Conservation (phyloP, 2,329 filamentous ascomycete species). For the Diaporthe amygdali region DNA sequence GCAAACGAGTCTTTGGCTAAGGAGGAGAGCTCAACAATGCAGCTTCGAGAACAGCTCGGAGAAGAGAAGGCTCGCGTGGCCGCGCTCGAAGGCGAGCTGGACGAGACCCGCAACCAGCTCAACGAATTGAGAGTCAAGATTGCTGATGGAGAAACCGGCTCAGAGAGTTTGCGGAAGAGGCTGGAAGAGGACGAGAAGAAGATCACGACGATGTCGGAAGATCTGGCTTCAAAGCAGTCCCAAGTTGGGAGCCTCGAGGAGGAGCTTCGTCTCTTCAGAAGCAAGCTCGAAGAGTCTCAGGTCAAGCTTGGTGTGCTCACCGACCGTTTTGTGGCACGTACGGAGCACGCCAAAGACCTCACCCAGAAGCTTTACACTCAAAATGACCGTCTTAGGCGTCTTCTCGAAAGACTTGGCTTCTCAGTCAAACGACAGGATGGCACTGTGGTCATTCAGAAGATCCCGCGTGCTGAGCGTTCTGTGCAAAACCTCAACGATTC, state of each 20-base stretch:
- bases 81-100: conserved; percentile 62
- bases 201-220: conserved; percentile 69
- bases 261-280: conserved; percentile 72
- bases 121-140: conserved; percentile 72
- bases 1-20: conserved; percentile 56
- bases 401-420: conserved; percentile 88
- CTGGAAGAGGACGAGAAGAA: conserved; percentile 78
- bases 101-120: conserved; percentile 73
- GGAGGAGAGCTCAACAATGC: conserved; percentile 56
- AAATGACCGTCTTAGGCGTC: conserved; percentile 80
- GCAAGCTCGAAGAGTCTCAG: conserved; percentile 64
- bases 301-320: conserved; percentile 55
- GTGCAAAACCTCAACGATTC: conserved; percentile 64
- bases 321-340: conserved; percentile 71
- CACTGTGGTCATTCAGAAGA: conserved; percentile 76
- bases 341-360: conserved; percentile 78
- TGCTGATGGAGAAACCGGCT: conserved; percentile 82
- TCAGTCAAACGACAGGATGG: conserved; percentile 76
- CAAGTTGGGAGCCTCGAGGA: conserved; percentile 78
- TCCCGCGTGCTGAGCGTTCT: conserved; percentile 64
- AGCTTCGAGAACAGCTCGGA: conserved; percentile 58
- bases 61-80: conserved; percentile 58
- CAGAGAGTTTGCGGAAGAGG: conserved; percentile 76
- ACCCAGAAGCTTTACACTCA: conserved; percentile 84
- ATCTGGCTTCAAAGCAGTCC: conserved; percentile 77